Base-by-base conservation (phyloP, 805 yeast genomes). In the Candida germanica region DNA sequence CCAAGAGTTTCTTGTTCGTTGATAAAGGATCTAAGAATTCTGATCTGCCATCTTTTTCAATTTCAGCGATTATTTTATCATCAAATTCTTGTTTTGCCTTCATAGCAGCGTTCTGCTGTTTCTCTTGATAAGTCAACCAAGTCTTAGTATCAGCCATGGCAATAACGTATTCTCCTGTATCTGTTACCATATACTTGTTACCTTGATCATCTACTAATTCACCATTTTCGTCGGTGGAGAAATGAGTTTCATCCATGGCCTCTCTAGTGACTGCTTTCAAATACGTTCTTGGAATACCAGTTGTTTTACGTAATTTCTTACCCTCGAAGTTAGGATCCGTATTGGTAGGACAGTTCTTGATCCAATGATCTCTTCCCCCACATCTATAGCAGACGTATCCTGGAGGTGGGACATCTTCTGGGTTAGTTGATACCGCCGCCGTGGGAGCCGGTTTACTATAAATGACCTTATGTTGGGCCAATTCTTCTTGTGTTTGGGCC, bases 311-410 rank as follows among this genome's bases (percentile, higher is more conserved):
- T 32, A 93, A 83, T 42, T 94, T 73, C 53, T 86, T 87, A 13
- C 95, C 95, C 54, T 91, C 98, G 73, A 88, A 88, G 49, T 79
- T 85, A 2, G 96, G 96, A 60, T 91, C 98, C 29, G 77, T 79
- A 52, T 86, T 83, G 3, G 95, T 87, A 0, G 99, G 98, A 67
- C 99, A 93, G 50, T 88, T 87, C 54, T 84, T 85, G 41, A 93
- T 91, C 88, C 95, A 91, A 59, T 93, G 99, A 42, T 75, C 76
- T 59, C 87, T 86, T 19, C 85, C 87, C 33, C 98, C 98, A 66
- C 99, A 93, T 54, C 96, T 73, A 58, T 93, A 91, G 59, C 99
- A 93, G 56, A 91, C 83, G 52, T 93, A 93, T 1, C 95, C 95
- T 5, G 96, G 91, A 1, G 98, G 98, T 7, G 96, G 96, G 5